phyloP scores from a whole-genome alignment of 371 early-diverging fungal species.

The Mortierella sp. region DNA sequence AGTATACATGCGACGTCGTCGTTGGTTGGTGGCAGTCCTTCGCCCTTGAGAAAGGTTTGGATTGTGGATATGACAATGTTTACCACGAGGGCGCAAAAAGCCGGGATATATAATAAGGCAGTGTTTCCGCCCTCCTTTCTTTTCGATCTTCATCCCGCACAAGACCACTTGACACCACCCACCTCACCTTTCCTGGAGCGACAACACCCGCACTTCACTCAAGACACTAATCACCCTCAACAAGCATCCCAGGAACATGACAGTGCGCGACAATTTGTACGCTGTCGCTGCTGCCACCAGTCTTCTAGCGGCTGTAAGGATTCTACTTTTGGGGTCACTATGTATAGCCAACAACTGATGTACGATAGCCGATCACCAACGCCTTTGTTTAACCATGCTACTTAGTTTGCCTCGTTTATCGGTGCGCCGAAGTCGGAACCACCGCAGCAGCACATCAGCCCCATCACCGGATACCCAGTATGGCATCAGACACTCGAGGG shows the following conservation, averaged over 20 bases:
- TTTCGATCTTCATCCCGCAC: too few species aligned
- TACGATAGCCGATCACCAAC: too few species aligned
- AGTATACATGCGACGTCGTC: too few species aligned
- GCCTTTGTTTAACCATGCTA: neutral
- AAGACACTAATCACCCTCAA: neutral
- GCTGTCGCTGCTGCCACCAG: constrained; percentile 6
- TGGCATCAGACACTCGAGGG: constrained; percentile 42
- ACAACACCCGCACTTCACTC: too few species aligned
- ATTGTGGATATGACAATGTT: too few species aligned
- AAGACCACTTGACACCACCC: neutral
- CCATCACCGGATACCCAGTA: constrained; percentile 47
- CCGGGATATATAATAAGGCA: too few species aligned
- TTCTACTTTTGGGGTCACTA: too few species aligned
- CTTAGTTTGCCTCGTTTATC: constrained; percentile 23
- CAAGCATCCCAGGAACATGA: neutral
- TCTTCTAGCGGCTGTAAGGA: constrained; percentile 12
- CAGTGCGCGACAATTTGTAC: constrained; percentile 14
- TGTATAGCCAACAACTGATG: too few species aligned
- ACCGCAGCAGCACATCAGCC: constrained; percentile 41
- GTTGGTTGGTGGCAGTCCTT: too few species aligned
- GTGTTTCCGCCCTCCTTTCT: too few species aligned
- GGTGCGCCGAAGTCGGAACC: constrained; percentile 25
- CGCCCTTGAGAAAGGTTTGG: too few species aligned
- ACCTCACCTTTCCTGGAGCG: neutral
- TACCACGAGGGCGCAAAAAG: too few species aligned